Base-by-base conservation (phyloP, 306 rosid species). In the Quercus rubra region DNA sequence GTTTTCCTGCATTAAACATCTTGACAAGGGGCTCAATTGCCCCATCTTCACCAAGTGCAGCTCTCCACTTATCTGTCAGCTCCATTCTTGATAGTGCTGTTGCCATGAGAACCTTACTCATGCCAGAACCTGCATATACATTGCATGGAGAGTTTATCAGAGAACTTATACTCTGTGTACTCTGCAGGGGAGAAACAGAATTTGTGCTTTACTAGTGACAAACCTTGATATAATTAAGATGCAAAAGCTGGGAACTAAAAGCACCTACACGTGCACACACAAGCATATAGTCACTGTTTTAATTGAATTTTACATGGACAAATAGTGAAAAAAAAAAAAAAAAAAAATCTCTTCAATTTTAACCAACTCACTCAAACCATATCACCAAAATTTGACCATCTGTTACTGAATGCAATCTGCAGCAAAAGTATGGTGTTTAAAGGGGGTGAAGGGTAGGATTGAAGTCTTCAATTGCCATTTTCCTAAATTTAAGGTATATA, bases 81-180 rank as follows among this genome's bases (percentile, higher is more conserved):
- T 91, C 93, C 87, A 92, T 84, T 72, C 97, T 83, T 41, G 98
- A 89, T 55, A 94, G 86, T 61, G 97, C 92, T 33, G 98, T 91
- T 5, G 98, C 97, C 97, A 94, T 91, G 58, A 94, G 91, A 75
- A 92, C 89, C 89, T 92, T 94, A 82, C 86, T 92, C 97, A 94
- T 94, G 87, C 91, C 97, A 49, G 98, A 89, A 52, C 98, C 98
- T 94, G 80, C 85, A 83, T 77, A 76, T 76, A 54, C 68, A 84
- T 72, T 20, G 20, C 28, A 35, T 17, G 1, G 14, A 62, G 17
- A 23, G 49, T 9, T 66, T 18, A 41, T 31, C 81, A 15, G 52
- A 79, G 41, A 74, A 33, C 33, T 76, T 77, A 80, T 79, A 71
- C 33, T 41, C 10, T 63, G 19, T 67, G 15, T 27, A 7, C 30